Evolutionary conservation across 2,329 filamentous ascomycete genomes (phyloP).

Genomic region (Phaeosphaeriaceae sp.): DNA sequence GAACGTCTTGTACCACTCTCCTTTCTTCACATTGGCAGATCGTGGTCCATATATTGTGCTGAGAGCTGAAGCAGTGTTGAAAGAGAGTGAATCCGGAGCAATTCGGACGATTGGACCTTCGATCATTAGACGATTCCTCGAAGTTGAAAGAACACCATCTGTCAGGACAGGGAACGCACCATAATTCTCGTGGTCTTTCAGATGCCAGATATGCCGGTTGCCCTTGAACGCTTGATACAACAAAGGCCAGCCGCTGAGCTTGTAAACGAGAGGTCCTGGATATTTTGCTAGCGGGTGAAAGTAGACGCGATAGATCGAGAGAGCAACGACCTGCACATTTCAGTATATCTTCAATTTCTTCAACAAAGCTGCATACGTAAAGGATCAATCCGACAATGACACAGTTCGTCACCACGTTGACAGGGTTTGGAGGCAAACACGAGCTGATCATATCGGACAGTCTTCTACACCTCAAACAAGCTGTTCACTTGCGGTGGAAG

Average conservation of each 20-base stretch:
- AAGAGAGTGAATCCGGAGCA: constrained; percentile 34
- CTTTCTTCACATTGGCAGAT: constrained; percentile 55
- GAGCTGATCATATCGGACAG: constrained; percentile 3
- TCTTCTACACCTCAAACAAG: not conserved
- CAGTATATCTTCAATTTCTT: not conserved
- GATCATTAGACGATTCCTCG: not conserved
- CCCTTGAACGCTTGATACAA: constrained; percentile 35
- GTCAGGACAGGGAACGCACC: constrained; percentile 14
- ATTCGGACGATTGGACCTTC: constrained; percentile 37
- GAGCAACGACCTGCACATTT: constrained; percentile 8
- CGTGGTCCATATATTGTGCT: constrained; percentile 37
- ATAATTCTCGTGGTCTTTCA: constrained; percentile 35
- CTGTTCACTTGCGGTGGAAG: not conserved
- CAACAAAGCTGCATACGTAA: constrained; percentile 8
- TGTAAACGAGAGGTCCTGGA: constrained; percentile 34
- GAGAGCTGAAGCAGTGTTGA: constrained; percentile 34
- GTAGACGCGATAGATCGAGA: constrained; percentile 30
- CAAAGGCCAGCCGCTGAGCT: constrained; percentile 33
- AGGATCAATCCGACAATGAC: not conserved
- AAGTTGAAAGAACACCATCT: not conserved
- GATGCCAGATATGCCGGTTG: constrained; percentile 34
- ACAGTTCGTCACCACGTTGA: not conserved
- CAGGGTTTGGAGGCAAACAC: not conserved
- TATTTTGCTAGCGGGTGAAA: constrained; percentile 36
- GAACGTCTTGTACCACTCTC: constrained; percentile 55